A percentile compares a stretch with the other conserved stretches of the same genome.
Evolutionary conservation across 2,329 filamentous ascomycete genomes (phyloP).

Genomic region (Neurospora crassa): DNA sequence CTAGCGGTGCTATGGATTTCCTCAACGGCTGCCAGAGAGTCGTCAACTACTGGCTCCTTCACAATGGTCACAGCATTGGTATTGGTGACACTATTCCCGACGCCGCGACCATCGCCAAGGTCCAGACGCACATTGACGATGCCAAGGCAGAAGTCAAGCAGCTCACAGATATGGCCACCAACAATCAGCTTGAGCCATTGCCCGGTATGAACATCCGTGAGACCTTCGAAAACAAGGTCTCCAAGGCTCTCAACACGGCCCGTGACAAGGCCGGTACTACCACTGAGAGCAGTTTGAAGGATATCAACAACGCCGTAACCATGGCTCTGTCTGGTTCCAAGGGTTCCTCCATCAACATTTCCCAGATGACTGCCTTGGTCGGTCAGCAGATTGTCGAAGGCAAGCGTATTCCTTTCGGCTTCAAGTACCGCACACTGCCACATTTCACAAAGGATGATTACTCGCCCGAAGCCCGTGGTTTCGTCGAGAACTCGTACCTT

Average conservation of each 20-base stretch:
- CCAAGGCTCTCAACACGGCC: slow-evolving; percentile 75
- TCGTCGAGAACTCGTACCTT: slow-evolving; percentile 97
- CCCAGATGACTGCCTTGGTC: slow-evolving; percentile 97
- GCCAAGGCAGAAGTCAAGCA: slow-evolving; percentile 74
- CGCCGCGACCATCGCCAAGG: slow-evolving; percentile 69
- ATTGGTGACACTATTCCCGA: slow-evolving; percentile 98
- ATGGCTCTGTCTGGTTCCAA: slow-evolving; percentile 98
- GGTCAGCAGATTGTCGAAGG: slow-evolving; percentile 98
- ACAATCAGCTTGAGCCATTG: slow-evolving; percentile 79
- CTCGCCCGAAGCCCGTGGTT: slow-evolving; percentile 90
- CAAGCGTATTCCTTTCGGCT: slow-evolving; percentile 97
- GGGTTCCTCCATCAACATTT: slow-evolving; percentile 98
- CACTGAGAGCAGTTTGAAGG: slow-evolving; percentile 86
- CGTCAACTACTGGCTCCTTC: slow-evolving; percentile 93
- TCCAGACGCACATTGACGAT: slow-evolving; percentile 70
- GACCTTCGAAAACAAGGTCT: slow-evolving; percentile 96
- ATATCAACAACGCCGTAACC: slow-evolving; percentile 90
- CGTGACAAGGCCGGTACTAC: slow-evolving; percentile 82
- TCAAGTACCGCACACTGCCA: slow-evolving; percentile 93
- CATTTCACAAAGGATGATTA: slow-evolving; percentile 99
- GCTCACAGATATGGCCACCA: slow-evolving; percentile 69
- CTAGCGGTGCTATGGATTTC: slow-evolving; percentile 80
- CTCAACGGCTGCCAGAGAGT: slow-evolving; percentile 93
- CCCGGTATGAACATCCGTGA: slow-evolving; percentile 98
- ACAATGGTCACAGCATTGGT: slow-evolving; percentile 95